Evolutionary conservation across 108 stramenopile species (phyloP), one percentile per base, ranked within the genome.

Genomic region (Stephanodiscus minutulus): DNA sequence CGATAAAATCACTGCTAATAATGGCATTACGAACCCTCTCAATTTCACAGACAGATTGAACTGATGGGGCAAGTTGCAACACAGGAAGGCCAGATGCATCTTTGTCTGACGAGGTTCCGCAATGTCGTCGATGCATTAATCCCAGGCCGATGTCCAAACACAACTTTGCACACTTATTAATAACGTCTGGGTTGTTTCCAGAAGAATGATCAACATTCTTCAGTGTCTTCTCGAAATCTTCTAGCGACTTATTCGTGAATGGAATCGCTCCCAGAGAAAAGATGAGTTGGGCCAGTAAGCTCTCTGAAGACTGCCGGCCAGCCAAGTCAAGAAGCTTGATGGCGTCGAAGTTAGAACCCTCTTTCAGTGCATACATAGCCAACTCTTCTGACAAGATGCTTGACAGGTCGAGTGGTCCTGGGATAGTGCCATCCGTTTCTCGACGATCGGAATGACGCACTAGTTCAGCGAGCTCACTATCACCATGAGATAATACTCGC

Each of bases 31-130:
- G 77, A 13, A 72, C 18, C 43, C 84, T 64, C 6, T 73, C 66
- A 21, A 55, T 39, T 61, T 62, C 56, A 13, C 28, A 48, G 24
- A 81, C 61, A 22, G 70, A 69, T 81, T 91, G 93, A 18, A 90
- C 67, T 21, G 89, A 90, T 7, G 89, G 93, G 21, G 90, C 88
- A 8, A 94, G 85, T 20, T 86, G 90, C 24, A 78, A 70, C 64
- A 86, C 55, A 58, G 21, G 36, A 21, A 39, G 18, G 29, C 35
- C 18, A 37, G 59, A 60, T 8, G 28, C 39, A 20, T 60, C 35
- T 18, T 18, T 37, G 0, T 35, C 36, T 64, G 41, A 35, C 0
- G 27, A 52, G 0, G 15, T 18, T 56, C 17, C 63, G 2, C 27
- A 27, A 27, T 56, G 47, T 24, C 7, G 8, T 49, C 11, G 29